These are phyloP conservation scores for Cyberlindnera mycetangii DNA, from an alignment of 805 yeast species.

Conservation along the genomic window DNA sequence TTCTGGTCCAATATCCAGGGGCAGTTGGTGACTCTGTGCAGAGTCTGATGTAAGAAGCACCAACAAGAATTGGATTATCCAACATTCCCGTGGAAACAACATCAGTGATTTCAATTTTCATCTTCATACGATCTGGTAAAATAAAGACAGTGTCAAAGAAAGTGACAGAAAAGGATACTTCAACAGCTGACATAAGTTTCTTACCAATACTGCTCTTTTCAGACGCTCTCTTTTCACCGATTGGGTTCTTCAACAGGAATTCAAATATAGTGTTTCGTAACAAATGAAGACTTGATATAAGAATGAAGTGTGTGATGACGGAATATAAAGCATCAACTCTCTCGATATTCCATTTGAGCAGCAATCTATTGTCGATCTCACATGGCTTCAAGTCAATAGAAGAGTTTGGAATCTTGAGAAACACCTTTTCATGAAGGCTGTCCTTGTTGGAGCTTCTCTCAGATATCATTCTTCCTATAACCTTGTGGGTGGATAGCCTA, in stretches of 20 bases:
- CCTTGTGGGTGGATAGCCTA: slow-evolving; percentile 8
- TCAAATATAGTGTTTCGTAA: slow-evolving; percentile 39
- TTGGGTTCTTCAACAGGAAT: slow-evolving; percentile 20
- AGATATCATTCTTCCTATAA: slow-evolving; percentile 30
- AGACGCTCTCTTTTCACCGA: slow-evolving; percentile 22
- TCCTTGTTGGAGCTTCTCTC: slow-evolving; percentile 32
- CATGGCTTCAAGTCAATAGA: slow-evolving; percentile 24
- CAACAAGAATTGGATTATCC: slow-evolving; percentile 23
- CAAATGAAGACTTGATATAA: slow-evolving; percentile 43
- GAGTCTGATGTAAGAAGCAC: slow-evolving; percentile 37
- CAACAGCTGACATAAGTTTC: slow-evolving; percentile 24
- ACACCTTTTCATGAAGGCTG: slow-evolving; percentile 29
- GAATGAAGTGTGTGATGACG: slow-evolving; percentile 42
- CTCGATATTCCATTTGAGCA: slow-evolving; percentile 26
- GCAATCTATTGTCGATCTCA: slow-evolving; percentile 24
- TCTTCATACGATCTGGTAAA: slow-evolving; percentile 47
- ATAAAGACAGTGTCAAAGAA: slow-evolving; percentile 29
- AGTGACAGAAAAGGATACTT: slow-evolving; percentile 24
- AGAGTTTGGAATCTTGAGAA: slow-evolving; percentile 31
- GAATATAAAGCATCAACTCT: slow-evolving; percentile 35
- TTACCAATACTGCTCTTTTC: slow-evolving; percentile 15
- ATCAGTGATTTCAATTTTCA: slow-evolving; percentile 43
- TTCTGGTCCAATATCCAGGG: slow-evolving; percentile 46
- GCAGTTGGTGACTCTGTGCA: slow-evolving; percentile 52
- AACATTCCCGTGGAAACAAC: slow-evolving; percentile 23